These are phyloP conservation scores for Umbelopsis vinacea DNA, from an alignment of 192 early-diverging fungal genomes.

Conservation along the genomic window DNA sequence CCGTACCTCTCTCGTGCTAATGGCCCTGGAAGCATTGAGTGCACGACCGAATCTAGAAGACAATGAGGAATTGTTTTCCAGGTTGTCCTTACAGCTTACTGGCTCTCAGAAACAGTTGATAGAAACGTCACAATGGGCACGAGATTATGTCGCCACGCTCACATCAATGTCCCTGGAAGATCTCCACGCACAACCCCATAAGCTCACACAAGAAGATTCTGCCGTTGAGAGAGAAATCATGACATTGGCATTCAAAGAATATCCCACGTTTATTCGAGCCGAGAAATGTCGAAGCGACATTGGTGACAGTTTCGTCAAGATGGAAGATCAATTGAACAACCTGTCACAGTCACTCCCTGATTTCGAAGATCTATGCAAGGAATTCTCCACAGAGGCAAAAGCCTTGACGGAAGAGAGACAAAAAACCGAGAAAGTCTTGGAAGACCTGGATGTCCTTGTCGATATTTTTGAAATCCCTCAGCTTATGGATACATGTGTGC, in stretches of 20 bases:
- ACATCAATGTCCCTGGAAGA: slow-evolving; percentile 63
- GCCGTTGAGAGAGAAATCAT: slow-evolving; percentile 64
- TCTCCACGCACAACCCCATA: slow-evolving; percentile 59
- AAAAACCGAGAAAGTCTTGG: slow-evolving; percentile 55
- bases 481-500: slow-evolving; percentile 80
- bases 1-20: neutral
- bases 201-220: slow-evolving; percentile 54
- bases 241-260: slow-evolving; percentile 68
- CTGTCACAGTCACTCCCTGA: slow-evolving; percentile 52
- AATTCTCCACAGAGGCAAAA: slow-evolving; percentile 42
- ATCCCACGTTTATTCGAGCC: slow-evolving; percentile 69
- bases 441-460: slow-evolving; percentile 58
- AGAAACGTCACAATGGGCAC: slow-evolving; percentile 48
- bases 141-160: slow-evolving; percentile 66
- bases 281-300: slow-evolving; percentile 59
- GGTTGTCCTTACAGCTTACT: neutral
- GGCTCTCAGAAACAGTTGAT: neutral
- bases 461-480: slow-evolving; percentile 81
- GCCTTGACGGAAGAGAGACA: slow-evolving; percentile 30
- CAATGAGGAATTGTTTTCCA: slow-evolving; percentile 1
- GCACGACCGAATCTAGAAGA: neutral
- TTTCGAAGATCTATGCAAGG: slow-evolving; percentile 49
- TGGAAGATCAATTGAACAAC: slow-evolving; percentile 50
- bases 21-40: slow-evolving; percentile 2
- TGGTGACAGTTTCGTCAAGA: slow-evolving; percentile 50